These are phyloP conservation scores for Babesia sp. DNA, from an alignment of 169 alveolate genomes.

Conservation along the genomic window DNA sequence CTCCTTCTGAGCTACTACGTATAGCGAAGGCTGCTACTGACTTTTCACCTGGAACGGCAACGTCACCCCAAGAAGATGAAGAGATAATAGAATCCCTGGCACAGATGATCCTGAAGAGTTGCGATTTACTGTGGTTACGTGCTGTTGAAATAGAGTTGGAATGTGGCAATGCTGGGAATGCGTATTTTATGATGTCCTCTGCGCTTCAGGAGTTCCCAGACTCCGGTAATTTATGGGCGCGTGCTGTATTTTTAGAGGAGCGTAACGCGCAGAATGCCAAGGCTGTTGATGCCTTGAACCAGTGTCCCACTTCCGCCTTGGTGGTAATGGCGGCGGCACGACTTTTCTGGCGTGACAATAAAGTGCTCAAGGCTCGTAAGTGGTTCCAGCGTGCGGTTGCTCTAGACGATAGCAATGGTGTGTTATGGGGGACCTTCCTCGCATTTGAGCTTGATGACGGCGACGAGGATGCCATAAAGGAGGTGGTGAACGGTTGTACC, in stretches of 20 bases:
- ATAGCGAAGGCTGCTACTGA: constrained; percentile 59
- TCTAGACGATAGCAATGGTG: constrained; percentile 89
- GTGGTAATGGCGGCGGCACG: constrained; percentile 90
- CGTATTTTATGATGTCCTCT: constrained; percentile 87
- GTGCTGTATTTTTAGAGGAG: constrained; percentile 89
- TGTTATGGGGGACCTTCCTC: constrained; percentile 92
- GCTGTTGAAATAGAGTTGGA: constrained; percentile 90
- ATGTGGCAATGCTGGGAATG: constrained; percentile 87
- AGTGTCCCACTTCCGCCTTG: constrained; percentile 90
- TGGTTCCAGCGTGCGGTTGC: constrained; percentile 93
- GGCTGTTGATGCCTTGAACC: constrained; percentile 90
- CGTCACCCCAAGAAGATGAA: constrained; percentile 53
- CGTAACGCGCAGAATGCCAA: constrained; percentile 82
- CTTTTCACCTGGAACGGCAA: constrained; percentile 20
- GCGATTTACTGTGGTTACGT: constrained; percentile 89
- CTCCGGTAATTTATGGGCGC: constrained; percentile 94
- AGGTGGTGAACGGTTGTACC: constrained; percentile 76
- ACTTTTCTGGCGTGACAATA: constrained; percentile 89
- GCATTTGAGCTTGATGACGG: constrained; percentile 90
- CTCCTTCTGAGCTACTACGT: constrained; percentile 53
- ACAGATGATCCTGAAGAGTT: constrained; percentile 60
- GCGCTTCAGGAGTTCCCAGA: constrained; percentile 94
- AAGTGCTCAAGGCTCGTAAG: constrained; percentile 90
- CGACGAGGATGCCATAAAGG: constrained; percentile 73
- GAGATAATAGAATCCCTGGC: constrained; percentile 45